phyloP scores from a whole-genome alignment of 768 basidiomycete genomes.

The Suillus fuscotomentosus region DNA sequence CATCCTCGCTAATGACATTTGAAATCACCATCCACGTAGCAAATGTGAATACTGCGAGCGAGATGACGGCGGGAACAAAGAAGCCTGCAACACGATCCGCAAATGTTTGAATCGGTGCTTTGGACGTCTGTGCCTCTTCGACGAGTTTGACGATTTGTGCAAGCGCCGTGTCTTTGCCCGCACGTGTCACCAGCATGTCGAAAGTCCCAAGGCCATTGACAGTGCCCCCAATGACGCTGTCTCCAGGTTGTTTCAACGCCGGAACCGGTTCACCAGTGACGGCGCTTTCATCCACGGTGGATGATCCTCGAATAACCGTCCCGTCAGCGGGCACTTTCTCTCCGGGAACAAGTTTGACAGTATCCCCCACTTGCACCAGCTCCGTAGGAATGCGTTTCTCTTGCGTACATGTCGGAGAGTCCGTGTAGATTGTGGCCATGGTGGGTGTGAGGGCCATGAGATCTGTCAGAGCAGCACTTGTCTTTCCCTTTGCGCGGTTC shows the following conservation, averaged over 20 bases:
- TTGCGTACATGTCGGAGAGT: constrained; percentile 72
- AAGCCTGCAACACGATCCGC: constrained; percentile 92
- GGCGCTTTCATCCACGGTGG: constrained; percentile 92
- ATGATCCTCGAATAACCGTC: constrained; percentile 80
- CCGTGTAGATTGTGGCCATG: constrained; percentile 94
- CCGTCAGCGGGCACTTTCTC: constrained; percentile 98
- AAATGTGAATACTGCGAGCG: constrained; percentile 81
- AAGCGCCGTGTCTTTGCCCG: constrained; percentile 94
- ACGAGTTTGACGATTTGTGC: constrained; percentile 96
- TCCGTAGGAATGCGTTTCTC: constrained; percentile 94
- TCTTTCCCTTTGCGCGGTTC: constrained; percentile 96
- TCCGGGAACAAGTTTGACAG: constrained; percentile 91
- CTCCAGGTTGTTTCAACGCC: constrained; percentile 79
- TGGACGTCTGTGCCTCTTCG: constrained; percentile 96
- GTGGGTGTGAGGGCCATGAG: constrained; percentile 94
- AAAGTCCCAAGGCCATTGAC: constrained; percentile 97
- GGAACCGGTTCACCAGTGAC: constrained; percentile 94
- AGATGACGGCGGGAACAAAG: constrained; percentile 91
- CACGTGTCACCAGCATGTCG: constrained; percentile 93
- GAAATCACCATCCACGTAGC: constrained; percentile 79
- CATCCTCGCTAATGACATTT: constrained; percentile 48
- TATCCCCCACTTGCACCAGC: constrained; percentile 91
- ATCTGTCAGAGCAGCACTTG: constrained; percentile 94
- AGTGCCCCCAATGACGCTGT: constrained; percentile 92
- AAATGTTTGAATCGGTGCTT: constrained; percentile 97